A percentile compares a stretch with the other conserved stretches of the same genome.
phyloP scores from a whole-genome alignment of 352 stramenopile species.

The Plasmopara muralis region DNA sequence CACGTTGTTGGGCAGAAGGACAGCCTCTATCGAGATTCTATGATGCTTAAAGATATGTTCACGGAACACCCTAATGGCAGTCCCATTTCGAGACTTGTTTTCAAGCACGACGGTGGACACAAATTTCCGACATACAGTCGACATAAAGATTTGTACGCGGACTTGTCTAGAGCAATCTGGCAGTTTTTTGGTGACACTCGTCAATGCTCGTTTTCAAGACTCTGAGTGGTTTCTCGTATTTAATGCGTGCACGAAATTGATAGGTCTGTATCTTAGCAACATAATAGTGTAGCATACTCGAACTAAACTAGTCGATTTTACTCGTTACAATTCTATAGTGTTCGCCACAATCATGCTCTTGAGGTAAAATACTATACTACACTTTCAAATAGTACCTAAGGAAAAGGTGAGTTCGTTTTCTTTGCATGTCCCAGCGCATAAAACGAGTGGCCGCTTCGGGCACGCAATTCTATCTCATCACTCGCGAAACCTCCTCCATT shows the following conservation, averaged over 20 bases:
- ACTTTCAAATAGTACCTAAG: neutral
- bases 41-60: conserved; percentile 42
- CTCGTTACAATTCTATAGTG: too few species aligned
- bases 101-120: conserved; percentile 48
- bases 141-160: conserved; percentile 37
- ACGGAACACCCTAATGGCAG: conserved; percentile 25
- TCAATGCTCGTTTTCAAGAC: conserved; percentile 26
- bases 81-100: conserved; percentile 26
- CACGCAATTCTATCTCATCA: neutral
- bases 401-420: neutral
- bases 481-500: neutral
- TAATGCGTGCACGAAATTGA: too few species aligned
- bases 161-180: conserved; percentile 36
- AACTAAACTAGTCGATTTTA: neutral
- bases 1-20: conserved; percentile 52
- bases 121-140: conserved; percentile 58
- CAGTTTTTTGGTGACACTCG: conserved; percentile 37
- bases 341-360: neutral
- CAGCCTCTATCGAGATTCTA: conserved; percentile 35
- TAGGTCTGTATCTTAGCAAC: too few species aligned
- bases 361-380: too few species aligned
- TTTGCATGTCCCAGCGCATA: neutral
- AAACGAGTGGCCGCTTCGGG: neutral
- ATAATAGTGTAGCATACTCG: neutral
- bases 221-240: conserved; percentile 3